Evolutionary conservation across 73 alveolate genomes (phyloP).

Genomic region (Urostyla sp.): DNA sequence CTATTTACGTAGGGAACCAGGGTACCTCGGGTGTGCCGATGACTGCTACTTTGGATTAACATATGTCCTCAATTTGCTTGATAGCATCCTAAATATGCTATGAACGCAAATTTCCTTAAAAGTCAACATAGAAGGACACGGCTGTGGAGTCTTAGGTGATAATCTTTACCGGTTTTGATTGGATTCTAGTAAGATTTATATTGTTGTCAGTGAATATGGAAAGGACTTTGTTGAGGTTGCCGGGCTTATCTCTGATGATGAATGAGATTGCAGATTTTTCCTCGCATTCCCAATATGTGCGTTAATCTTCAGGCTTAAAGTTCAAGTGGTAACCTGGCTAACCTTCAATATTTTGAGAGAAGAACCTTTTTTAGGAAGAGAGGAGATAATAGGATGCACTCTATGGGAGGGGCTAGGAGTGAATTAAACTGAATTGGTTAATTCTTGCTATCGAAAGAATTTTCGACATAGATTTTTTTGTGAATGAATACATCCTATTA

Average conservation of each 20-base stretch:
- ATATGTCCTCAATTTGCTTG: neutral
- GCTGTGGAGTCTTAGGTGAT: neutral
- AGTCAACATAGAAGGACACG: slow-evolving; percentile 37
- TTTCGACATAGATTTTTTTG: too few species aligned
- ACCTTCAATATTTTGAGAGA: too few species aligned
- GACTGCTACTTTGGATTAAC: slow-evolving; percentile 9
- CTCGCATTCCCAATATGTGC: slow-evolving; percentile 25
- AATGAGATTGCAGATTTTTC: slow-evolving; percentile 39
- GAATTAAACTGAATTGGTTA: too few species aligned
- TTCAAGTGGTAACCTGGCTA: too few species aligned
- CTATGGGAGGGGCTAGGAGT: too few species aligned
- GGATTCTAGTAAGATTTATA: slow-evolving; percentile 39
- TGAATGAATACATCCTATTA: too few species aligned
- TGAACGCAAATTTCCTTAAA: slow-evolving; percentile 8
- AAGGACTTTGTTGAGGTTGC: slow-evolving; percentile 28
- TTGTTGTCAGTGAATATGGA: slow-evolving; percentile 4
- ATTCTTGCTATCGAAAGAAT: too few species aligned
- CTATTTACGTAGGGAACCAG: slow-evolving; percentile 74
- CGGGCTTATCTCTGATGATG: slow-evolving; percentile 15
- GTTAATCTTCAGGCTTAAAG: too few species aligned
- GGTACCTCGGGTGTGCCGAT: slow-evolving; percentile 72
- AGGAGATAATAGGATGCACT: too few species aligned
- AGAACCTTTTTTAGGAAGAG: too few species aligned
- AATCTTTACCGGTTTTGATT: slow-evolving; percentile 52
- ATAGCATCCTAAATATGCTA: slow-evolving; percentile 1